phyloP scores from a whole-genome alignment of 192 early-diverging fungal species.

The Fimicolochytrium jonesii region DNA sequence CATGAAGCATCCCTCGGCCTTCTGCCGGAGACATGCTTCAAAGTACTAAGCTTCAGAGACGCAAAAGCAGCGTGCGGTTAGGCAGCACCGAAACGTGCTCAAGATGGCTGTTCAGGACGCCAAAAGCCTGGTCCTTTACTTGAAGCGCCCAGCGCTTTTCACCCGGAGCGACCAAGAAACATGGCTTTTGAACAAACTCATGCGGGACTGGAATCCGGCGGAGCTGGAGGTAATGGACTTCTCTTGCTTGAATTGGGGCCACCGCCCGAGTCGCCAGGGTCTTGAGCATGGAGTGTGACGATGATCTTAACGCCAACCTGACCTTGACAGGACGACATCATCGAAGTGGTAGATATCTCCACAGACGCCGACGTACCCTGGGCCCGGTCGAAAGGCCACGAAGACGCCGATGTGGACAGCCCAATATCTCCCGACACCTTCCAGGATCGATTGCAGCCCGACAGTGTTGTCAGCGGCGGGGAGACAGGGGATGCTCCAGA shows the following conservation, averaged over 20 bases:
- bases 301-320: too few species aligned
- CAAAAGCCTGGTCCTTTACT: neutral
- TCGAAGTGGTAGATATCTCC: constrained; percentile 1
- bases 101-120: neutral
- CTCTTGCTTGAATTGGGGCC: too few species aligned
- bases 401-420: neutral
- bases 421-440: neutral
- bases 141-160: neutral
- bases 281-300: too few species aligned
- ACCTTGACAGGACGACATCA: neutral
- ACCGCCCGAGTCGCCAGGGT: too few species aligned
- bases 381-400: neutral
- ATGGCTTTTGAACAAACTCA: neutral
- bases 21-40: too few species aligned
- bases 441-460: too few species aligned
- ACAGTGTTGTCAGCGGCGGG: too few species aligned
- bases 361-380: neutral
- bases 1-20: too few species aligned
- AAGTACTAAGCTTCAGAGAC: too few species aligned
- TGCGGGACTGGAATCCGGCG: neutral
- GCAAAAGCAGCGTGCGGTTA: too few species aligned
- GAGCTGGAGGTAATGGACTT: neutral
- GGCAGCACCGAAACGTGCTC: too few species aligned
- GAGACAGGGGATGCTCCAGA: too few species aligned
- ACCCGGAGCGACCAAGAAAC: neutral